Conservation (phyloP, 176 grass and related monocot genomes). For the Elymus sibiricus region DNA sequence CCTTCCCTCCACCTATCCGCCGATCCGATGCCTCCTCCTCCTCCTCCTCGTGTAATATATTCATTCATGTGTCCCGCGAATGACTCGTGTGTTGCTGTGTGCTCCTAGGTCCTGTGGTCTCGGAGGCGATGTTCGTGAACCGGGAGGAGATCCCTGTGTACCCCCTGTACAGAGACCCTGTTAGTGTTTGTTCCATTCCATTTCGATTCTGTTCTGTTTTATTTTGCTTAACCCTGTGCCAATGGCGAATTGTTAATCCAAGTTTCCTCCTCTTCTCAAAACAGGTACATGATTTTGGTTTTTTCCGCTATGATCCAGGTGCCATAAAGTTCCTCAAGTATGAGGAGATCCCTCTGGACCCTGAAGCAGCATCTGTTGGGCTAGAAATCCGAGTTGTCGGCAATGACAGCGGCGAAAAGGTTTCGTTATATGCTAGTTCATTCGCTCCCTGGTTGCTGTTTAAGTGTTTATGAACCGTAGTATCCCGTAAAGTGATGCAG, state of each 20-base stretch:
- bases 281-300: constrained; percentile 99
- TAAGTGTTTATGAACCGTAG: background rate
- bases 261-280: constrained; percentile 12
- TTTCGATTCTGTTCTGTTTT: background rate
- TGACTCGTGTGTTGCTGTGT: constrained; percentile 11
- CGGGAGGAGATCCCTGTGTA: constrained; percentile 91
- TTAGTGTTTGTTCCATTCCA: constrained; percentile 39
- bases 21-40: background rate
- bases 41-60: background rate
- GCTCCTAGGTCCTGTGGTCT: constrained; percentile 75
- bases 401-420: constrained; percentile 99
- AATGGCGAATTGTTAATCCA: constrained; percentile 24
- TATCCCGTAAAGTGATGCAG: background rate
- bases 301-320: constrained; percentile 93
- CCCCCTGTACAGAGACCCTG: constrained; percentile 92
- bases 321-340: constrained; percentile 93
- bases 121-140: constrained; percentile 98
- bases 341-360: constrained; percentile 82
- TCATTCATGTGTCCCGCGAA: background rate
- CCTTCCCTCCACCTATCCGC: background rate
- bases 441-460: background rate
- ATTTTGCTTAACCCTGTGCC: background rate
- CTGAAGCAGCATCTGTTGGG: constrained; percentile 92
- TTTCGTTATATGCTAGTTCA: background rate
- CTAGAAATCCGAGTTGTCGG: constrained; percentile 98